Conservation (phyloP, 257 asterid genomes). For the Orobanche coerulescens region DNA sequence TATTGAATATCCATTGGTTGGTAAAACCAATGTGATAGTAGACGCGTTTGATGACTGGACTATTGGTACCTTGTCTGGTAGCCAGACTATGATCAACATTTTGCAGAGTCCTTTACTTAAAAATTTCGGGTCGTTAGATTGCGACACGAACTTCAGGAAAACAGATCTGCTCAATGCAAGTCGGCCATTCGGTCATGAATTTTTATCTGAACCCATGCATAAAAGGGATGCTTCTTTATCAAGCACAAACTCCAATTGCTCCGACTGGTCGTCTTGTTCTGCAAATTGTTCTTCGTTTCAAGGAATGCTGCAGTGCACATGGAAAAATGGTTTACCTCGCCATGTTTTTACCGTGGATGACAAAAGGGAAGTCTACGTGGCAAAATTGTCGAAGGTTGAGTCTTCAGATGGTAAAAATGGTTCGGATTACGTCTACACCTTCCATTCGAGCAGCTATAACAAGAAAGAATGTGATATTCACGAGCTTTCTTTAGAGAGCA, state of each 20-base stretch:
- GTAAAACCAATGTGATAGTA: slow-evolving; percentile 16
- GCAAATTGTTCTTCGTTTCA: slow-evolving; percentile 38
- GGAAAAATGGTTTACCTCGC: slow-evolving; percentile 63
- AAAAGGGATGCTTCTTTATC: slow-evolving; percentile 51
- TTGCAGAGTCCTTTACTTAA: slow-evolving; percentile 52
- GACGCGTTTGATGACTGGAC: slow-evolving; percentile 24
- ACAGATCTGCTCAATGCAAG: not conserved
- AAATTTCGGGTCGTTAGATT: slow-evolving; percentile 19
- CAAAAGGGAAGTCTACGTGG: slow-evolving; percentile 53
- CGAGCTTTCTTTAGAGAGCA: slow-evolving; percentile 29
- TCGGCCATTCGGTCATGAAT: slow-evolving; percentile 23
- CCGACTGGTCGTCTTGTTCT: slow-evolving; percentile 48
- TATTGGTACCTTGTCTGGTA: slow-evolving; percentile 36
- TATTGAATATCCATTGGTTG: slow-evolving; percentile 30
- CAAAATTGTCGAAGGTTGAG: slow-evolving; percentile 43
- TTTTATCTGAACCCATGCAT: slow-evolving; percentile 41
- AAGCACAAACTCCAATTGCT: slow-evolving; percentile 47
- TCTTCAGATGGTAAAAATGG: slow-evolving; percentile 41
- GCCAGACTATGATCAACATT: slow-evolving; percentile 64
- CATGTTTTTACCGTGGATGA: slow-evolving; percentile 67
- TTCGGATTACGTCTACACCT: slow-evolving; percentile 62
- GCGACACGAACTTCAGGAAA: no score
- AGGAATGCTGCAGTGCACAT: slow-evolving; percentile 71
- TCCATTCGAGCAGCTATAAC: slow-evolving; percentile 36
- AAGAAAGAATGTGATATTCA: slow-evolving; percentile 34